Evolutionary conservation across 805 yeast genomes (phyloP).

Genomic region (Schwanniomyces pseudopolymorphus): DNA sequence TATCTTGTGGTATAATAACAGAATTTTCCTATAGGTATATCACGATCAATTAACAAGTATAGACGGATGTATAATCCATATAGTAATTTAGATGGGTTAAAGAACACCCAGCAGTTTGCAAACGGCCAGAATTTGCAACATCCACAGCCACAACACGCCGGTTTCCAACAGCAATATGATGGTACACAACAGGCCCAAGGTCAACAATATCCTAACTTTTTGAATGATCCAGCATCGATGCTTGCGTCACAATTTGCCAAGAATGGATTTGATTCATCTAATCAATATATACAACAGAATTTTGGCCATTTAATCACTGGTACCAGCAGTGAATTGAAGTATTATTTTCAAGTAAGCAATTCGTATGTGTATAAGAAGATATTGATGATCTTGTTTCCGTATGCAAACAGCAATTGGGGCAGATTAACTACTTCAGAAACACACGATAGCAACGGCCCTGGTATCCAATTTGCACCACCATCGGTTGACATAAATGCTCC

Average conservation of each 20-base stretch:
- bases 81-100: constrained; percentile 22
- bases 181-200: background rate
- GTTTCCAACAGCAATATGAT: constrained; percentile 12
- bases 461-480: constrained; percentile 64
- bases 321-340: constrained; percentile 58
- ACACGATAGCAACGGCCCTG: constrained; percentile 18
- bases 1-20: too few species aligned
- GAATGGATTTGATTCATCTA: constrained; percentile 78
- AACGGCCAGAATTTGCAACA: constrained; percentile 27
- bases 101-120: constrained; percentile 22
- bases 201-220: constrained; percentile 35
- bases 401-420: constrained; percentile 80
- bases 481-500: constrained; percentile 90
- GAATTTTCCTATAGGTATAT: background rate
- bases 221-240: constrained; percentile 77
- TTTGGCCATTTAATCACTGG: constrained; percentile 51
- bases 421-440: constrained; percentile 42
- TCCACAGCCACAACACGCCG: constrained; percentile 26
- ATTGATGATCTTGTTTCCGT: constrained; percentile 77
- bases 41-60: background rate
- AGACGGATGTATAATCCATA: constrained; percentile 39
- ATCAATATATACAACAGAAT: constrained; percentile 75
- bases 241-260: constrained; percentile 89
- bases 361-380: constrained; percentile 78
- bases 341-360: constrained; percentile 90